A percentile compares a stretch with the other conserved stretches of the same genome.
Conservation (phyloP, 768 basidiomycete genomes). For the Naganishia vaughanmartiniae region DNA sequence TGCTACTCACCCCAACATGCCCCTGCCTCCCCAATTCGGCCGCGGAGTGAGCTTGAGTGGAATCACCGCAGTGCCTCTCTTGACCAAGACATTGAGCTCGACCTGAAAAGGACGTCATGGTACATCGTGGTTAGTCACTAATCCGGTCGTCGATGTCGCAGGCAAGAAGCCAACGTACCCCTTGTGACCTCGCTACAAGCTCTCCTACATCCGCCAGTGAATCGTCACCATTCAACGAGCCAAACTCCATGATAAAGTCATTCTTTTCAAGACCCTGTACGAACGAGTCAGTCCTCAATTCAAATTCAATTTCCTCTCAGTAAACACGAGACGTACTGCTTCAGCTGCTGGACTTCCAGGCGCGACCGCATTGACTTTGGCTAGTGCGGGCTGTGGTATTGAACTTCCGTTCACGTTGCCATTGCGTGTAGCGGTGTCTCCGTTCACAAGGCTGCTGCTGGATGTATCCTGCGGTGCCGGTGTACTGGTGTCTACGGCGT, state of each 20-base stretch:
- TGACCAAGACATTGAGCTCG: conserved; percentile 61
- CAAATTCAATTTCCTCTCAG: not conserved
- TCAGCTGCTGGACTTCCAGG: conserved; percentile 75
- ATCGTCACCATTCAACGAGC: conserved; percentile 57
- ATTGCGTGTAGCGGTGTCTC: conserved; percentile 1
- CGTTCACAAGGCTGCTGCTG: conserved; percentile 37
- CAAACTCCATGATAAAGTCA: conserved; percentile 74
- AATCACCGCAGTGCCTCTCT: conserved; percentile 57
- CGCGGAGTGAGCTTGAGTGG: conserved; percentile 65
- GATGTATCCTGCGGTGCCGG: conserved; percentile 30
- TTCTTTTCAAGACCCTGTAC: conserved; percentile 65
- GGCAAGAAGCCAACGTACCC: conserved; percentile 57
- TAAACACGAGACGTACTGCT: conserved; percentile 61
- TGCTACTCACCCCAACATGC: conserved; percentile 69
- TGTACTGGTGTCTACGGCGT: conserved; percentile 47
- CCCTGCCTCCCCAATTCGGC: conserved; percentile 81
- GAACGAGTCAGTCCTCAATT: not conserved
- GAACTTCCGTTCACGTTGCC: conserved; percentile 32
- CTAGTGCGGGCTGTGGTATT: conserved; percentile 60
- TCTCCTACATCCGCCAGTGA: conserved; percentile 68
- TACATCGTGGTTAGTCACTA: not conserved
- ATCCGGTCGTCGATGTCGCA: not conserved
- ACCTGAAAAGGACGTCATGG: conserved; percentile 56
- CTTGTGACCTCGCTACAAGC: conserved; percentile 73
- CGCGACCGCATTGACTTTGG: conserved; percentile 76